Evolutionary conservation across 176 grass and related monocot genomes (phyloP).

Genomic region (Musa itinerans): DNA sequence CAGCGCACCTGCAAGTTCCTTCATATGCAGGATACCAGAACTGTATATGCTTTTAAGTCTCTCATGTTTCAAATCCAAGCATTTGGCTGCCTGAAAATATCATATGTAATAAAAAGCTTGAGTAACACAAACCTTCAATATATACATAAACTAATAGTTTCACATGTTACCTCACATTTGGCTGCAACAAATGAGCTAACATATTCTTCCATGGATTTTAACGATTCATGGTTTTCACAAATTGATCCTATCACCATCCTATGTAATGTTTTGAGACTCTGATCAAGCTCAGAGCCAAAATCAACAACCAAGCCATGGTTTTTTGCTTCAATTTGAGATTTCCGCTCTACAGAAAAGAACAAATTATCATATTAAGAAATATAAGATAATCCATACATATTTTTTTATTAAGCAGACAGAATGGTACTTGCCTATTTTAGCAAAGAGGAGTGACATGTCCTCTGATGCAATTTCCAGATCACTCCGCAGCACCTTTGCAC

Average conservation of each 20-base stretch:
- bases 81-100: slow-evolving; percentile 40
- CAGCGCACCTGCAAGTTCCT: slow-evolving; percentile 36
- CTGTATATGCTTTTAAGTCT: slow-evolving; percentile 45
- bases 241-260: slow-evolving; percentile 50
- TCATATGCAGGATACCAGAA: slow-evolving; percentile 45
- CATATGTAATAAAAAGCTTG: slow-evolving; percentile 14
- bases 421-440: slow-evolving; percentile 54
- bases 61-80: slow-evolving; percentile 48
- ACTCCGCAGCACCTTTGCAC: slow-evolving; percentile 43
- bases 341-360: slow-evolving; percentile 39
- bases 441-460: slow-evolving; percentile 41
- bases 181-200: slow-evolving; percentile 47
- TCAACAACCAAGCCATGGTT: slow-evolving; percentile 48
- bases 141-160: not conserved
- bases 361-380: not conserved
- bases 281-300: slow-evolving; percentile 52
- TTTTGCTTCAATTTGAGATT: slow-evolving; percentile 45
- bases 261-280: slow-evolving; percentile 39
- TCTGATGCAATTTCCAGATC: slow-evolving; percentile 50
- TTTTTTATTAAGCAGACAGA: not conserved
- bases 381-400: not conserved
- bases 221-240: slow-evolving; percentile 39
- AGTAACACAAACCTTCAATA: not conserved
- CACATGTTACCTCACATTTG: slow-evolving; percentile 49
- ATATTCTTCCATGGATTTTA: slow-evolving; percentile 55